phyloP scores from a whole-genome alignment of 2,329 filamentous ascomycete genomes.

The Ascochyta lentis region DNA sequence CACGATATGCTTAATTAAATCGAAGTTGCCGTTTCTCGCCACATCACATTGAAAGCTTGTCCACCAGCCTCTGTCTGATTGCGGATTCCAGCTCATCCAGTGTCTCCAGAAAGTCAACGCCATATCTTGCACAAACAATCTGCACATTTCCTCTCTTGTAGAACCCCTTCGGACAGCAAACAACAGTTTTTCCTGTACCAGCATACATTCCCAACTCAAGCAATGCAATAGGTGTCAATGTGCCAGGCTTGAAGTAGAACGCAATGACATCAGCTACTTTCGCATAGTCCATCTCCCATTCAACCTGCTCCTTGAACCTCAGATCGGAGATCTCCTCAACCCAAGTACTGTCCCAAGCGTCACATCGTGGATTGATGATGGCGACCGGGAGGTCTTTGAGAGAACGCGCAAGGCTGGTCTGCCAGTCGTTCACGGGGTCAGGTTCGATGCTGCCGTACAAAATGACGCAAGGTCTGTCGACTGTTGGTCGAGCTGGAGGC shows the following conservation, averaged over 20 bases:
- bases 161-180: conserved; percentile 62
- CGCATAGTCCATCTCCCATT: conserved; percentile 68
- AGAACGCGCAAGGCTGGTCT: conserved; percentile 51
- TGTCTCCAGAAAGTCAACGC: conserved; percentile 53
- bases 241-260: conserved; percentile 61
- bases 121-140: conserved; percentile 58
- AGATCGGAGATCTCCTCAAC: conserved; percentile 57
- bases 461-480: conserved; percentile 56
- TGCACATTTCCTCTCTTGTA: conserved; percentile 68
- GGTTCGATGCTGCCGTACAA: conserved; percentile 63
- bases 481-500: conserved; percentile 24
- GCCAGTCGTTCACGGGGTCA: conserved; percentile 56
- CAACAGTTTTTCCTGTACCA: conserved; percentile 54
- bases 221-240: conserved; percentile 62
- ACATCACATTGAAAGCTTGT: not conserved
- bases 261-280: conserved; percentile 62
- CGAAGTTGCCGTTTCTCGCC: not conserved
- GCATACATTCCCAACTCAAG: conserved; percentile 66
- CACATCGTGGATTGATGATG: conserved; percentile 63
- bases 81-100: conserved; percentile 50
- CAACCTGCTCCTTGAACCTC: conserved; percentile 63
- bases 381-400: conserved; percentile 56
- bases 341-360: conserved; percentile 67
- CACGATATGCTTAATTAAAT: not conserved
- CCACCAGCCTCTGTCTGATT: conserved; percentile 36